These are phyloP conservation scores for Eimeria necatrix DNA, from an alignment of 169 alveolate species.

Conservation along the genomic window DNA sequence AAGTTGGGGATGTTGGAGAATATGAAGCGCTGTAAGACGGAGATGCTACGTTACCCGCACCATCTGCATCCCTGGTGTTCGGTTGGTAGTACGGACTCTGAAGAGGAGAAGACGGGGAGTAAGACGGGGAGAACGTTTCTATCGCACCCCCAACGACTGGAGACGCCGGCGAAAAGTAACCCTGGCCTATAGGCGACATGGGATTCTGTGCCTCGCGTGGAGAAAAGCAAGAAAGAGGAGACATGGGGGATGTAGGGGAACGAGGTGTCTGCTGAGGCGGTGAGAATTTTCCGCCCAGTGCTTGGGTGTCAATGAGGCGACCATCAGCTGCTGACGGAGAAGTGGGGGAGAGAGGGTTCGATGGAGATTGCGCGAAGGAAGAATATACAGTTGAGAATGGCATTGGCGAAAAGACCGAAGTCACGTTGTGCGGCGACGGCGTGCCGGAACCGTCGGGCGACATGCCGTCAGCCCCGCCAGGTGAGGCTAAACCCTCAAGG, in stretches of 20 bases:
- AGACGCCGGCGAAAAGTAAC: constrained; percentile 86
- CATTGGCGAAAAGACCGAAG: constrained; percentile 88
- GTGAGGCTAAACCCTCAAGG: constrained; percentile 87
- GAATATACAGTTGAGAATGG: constrained; percentile 80
- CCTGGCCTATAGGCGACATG: constrained; percentile 83
- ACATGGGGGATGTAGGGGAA: constrained; percentile 91
- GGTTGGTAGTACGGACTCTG: constrained; percentile 47
- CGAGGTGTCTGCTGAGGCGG: constrained; percentile 93
- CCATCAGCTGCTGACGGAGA: constrained; percentile 45
- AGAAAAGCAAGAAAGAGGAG: constrained; percentile 79
- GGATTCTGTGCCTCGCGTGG: constrained; percentile 80
- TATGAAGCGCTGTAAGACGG: constrained; percentile 60
- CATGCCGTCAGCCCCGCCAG: constrained; percentile 86
- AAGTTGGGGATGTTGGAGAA: constrained; percentile 84
- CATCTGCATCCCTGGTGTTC: constrained; percentile 33
- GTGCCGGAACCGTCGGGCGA: constrained; percentile 88
- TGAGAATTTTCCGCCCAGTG: constrained; percentile 93
- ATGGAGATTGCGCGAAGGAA: constrained; percentile 68
- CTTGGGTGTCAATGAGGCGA: constrained; percentile 85
- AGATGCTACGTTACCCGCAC: not conserved
- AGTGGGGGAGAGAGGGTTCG: constrained; percentile 80
- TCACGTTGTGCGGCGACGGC: constrained; percentile 88
- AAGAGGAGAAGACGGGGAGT: constrained; percentile 85
- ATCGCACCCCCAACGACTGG: constrained; percentile 78
- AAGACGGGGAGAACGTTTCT: constrained; percentile 86